Evolutionary conservation across 768 basidiomycete species (phyloP).

Genomic region (Crepidotus variabilis): DNA sequence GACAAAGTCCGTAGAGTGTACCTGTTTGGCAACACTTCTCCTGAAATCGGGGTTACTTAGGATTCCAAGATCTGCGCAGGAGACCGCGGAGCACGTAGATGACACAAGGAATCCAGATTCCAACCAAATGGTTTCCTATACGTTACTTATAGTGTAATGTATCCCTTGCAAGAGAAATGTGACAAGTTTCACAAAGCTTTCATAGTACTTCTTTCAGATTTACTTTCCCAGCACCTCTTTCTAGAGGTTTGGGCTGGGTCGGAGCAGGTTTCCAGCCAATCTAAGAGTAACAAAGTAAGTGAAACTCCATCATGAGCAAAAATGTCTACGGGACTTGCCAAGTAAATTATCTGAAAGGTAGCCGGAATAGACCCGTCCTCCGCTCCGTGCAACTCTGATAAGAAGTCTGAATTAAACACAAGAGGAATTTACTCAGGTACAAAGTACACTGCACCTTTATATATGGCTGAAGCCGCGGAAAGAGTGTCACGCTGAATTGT

Average conservation of each 20-base stretch:
- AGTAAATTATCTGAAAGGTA: slow-evolving; percentile 94
- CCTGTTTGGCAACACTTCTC: background rate
- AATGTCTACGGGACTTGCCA: slow-evolving; percentile 47
- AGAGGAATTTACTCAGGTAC: background rate
- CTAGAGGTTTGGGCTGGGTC: slow-evolving; percentile 39
- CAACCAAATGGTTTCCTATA: background rate
- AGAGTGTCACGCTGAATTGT: slow-evolving; percentile 82
- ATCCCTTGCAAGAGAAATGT: too few species aligned
- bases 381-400: slow-evolving; percentile 75
- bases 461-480: slow-evolving; percentile 88
- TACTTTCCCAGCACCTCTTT: slow-evolving; percentile 42
- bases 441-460: slow-evolving; percentile 58
- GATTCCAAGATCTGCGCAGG: background rate
- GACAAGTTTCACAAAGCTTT: background rate
- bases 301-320: background rate
- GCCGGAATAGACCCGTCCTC: slow-evolving; percentile 86
- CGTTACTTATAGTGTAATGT: too few species aligned
- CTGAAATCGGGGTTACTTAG: background rate
- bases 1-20: background rate
- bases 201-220: slow-evolving; percentile 39
- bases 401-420: background rate
- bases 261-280: slow-evolving; percentile 47
- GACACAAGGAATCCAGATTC: background rate
- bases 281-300: slow-evolving; percentile 16
- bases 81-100: background rate